Conservation (phyloP, 1,284 basidiomycete genomes). For the Rhodotorula mucilaginosa region DNA sequence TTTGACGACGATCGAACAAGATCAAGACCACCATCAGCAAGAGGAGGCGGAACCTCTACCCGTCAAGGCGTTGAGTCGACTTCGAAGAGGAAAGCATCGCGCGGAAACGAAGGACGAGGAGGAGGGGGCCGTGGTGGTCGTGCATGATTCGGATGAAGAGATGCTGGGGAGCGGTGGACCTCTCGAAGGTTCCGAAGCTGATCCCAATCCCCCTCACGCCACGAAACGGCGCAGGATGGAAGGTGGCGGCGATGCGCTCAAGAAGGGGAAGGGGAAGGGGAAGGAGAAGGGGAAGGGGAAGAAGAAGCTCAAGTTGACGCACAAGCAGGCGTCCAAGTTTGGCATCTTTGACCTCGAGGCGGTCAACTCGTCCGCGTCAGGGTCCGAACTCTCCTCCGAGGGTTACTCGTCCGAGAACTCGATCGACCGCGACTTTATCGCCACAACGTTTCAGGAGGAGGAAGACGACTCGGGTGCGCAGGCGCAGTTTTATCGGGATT, state of each 20-base stretch:
- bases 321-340: constrained; percentile 23
- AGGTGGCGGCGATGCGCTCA: too few species aligned
- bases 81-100: background rate
- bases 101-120: background rate
- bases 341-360: constrained; percentile 41
- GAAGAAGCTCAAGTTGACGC: constrained; percentile 26
- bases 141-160: background rate
- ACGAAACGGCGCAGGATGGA: background rate
- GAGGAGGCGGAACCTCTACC: background rate
- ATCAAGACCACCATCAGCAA: too few species aligned
- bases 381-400: constrained; percentile 42
- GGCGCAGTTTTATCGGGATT: constrained; percentile 47
- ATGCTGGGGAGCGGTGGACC: background rate
- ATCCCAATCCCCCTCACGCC: background rate
- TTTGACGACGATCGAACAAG: too few species aligned
- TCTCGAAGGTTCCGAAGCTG: too few species aligned
- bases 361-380: constrained; percentile 38
- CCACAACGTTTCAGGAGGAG: constrained; percentile 41
- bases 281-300: constrained; percentile 3
- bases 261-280: background rate
- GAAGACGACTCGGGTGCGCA: constrained; percentile 30
- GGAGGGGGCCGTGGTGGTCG: background rate
- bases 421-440: constrained; percentile 48
- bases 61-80: constrained; percentile 8
- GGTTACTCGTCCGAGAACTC: constrained; percentile 48